phyloP scores from a whole-genome alignment of 2,329 filamentous ascomycete genomes.

The Talaromyces piceae region DNA sequence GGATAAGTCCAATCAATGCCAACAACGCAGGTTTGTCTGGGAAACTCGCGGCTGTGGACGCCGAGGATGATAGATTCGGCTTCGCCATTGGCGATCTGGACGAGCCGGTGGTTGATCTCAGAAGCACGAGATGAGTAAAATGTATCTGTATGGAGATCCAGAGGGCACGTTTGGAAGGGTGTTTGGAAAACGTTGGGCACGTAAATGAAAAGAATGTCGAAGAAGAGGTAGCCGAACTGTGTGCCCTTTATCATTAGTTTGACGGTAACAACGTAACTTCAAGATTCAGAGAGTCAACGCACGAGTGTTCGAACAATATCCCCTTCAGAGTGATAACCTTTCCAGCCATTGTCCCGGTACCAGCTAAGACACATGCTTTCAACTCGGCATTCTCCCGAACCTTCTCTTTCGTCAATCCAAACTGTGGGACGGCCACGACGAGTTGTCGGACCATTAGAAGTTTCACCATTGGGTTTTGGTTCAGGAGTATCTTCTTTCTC shows the following conservation, averaged over 20 bases:
- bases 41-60: constrained; percentile 62
- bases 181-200: constrained; percentile 97
- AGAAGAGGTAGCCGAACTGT: constrained; percentile 76
- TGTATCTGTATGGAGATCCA: constrained; percentile 86
- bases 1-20: constrained; percentile 88
- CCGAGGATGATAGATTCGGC: constrained; percentile 59
- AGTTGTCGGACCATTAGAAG: constrained; percentile 9
- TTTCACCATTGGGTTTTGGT: constrained; percentile 12
- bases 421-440: constrained; percentile 54
- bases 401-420: constrained; percentile 74
- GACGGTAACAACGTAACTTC: neutral
- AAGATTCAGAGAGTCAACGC: constrained; percentile 9
- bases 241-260: neutral
- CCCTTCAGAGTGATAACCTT: constrained; percentile 89
- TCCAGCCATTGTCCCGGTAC: constrained; percentile 80
- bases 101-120: constrained; percentile 81
- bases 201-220: constrained; percentile 85
- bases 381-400: constrained; percentile 69
- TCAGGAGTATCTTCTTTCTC: constrained; percentile 44
- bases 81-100: constrained; percentile 76
- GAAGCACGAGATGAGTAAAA: constrained; percentile 82
- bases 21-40: constrained; percentile 73
- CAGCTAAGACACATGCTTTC: constrained; percentile 89
- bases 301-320: constrained; percentile 80
- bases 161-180: constrained; percentile 82